These are phyloP conservation scores for Linum tenue DNA, from an alignment of 345 rosid genomes.

Conservation along the genomic window DNA sequence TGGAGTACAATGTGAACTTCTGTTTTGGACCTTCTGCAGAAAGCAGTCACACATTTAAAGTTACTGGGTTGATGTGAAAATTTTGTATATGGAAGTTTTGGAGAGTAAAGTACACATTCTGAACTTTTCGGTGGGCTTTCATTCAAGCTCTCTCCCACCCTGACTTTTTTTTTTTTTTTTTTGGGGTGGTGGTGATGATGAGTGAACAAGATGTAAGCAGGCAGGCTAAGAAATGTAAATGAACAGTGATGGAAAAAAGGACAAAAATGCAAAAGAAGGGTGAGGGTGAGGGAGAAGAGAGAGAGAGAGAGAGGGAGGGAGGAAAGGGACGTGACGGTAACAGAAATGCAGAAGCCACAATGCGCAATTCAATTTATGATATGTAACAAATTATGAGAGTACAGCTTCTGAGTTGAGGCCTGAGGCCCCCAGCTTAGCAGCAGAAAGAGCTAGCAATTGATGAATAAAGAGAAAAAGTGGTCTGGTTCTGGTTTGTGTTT, in stretches of 20 bases:
- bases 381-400: background rate
- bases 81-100: too few relatives aligned
- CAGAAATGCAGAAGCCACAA: conserved; percentile 29
- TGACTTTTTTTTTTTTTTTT: too few relatives aligned
- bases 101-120: too few relatives aligned
- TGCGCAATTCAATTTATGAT: background rate
- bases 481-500: background rate
- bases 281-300: conserved; percentile 13
- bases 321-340: conserved; percentile 51
- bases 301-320: background rate
- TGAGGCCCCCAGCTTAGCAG: conserved; percentile 7
- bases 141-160: too few relatives aligned
- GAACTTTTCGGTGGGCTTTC: too few relatives aligned
- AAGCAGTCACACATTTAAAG: too few relatives aligned
- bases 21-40: too few relatives aligned
- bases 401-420: background rate
- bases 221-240: background rate
- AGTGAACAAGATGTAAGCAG: background rate
- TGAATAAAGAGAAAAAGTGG: conserved; percentile 23
- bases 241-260: conserved; percentile 1
- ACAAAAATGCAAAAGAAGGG: conserved; percentile 1
- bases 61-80: too few relatives aligned
- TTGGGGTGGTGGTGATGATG: too few relatives aligned
- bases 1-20: too few relatives aligned
- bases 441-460: conserved; percentile 21